Percentiles rank a stretch among this genome's conserved stretches.
Conservation (phyloP, 768 basidiomycete species). For the Russula lepida region DNA sequence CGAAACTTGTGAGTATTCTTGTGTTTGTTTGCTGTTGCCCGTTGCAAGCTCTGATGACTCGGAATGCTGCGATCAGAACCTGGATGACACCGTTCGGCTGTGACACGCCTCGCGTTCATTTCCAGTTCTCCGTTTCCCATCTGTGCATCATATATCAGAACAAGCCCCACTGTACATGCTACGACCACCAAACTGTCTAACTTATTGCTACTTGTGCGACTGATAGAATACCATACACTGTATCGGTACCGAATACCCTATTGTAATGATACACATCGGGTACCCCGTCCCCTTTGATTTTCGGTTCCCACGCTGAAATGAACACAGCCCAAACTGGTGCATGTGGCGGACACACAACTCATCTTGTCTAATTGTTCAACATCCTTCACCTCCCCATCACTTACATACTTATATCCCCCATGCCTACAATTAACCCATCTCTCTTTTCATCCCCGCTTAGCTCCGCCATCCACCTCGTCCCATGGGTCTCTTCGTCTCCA, state of each 20-base stretch:
- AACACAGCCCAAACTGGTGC: constrained; percentile 1
- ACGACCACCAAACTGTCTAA: background rate
- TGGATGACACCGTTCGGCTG: background rate
- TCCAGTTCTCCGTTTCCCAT: background rate
- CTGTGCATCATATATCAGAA: background rate
- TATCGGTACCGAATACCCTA: background rate
- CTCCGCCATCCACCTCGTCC: background rate
- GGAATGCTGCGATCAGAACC: background rate
- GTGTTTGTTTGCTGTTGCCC: background rate
- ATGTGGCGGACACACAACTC: background rate
- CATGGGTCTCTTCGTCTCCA: constrained; percentile 13
- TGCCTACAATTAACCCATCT: background rate
- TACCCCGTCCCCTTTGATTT: background rate
- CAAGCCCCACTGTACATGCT: background rate
- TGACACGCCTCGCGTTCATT: background rate
- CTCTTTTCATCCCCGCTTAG: background rate
- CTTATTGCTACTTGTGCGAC: constrained; percentile 3
- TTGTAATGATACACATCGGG: background rate
- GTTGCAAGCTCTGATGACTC: background rate
- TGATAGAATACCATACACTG: background rate
- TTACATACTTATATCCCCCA: constrained; percentile 5
- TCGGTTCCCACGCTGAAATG: constrained; percentile 1
- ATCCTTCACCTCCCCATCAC: background rate
- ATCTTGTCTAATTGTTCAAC: no score
- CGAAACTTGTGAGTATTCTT: constrained; percentile 7